Evolutionary conservation across 352 stramenopile genomes (phyloP), one percentile per base, ranked within the genome.

Genomic region (Sclerospora graminicola): DNA sequence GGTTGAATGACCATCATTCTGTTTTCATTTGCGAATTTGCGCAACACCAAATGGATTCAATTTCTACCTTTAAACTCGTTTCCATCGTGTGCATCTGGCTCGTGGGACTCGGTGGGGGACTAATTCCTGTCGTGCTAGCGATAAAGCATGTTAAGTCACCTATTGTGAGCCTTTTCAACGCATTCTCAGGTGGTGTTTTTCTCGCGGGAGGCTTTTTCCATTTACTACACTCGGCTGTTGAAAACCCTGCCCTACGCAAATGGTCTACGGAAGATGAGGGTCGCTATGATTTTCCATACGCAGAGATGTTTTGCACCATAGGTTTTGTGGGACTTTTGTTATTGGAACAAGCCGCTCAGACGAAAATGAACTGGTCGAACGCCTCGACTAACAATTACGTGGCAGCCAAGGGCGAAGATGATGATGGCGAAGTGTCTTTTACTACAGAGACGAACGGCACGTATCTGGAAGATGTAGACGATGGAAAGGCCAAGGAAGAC

Each of bases 11-110:
- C n/a, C n/a, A n/a, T n/a, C n/a, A n/a, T n/a, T n/a, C n/a, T n/a
- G n/a, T n/a, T n/a, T n/a, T n/a, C n/a, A n/a, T n/a, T n/a, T n/a
- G n/a, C n/a, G n/a, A n/a, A n/a, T n/a, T n/a, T n/a, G n/a, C n/a
- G n/a, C n/a, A n/a, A n/a, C n/a, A n/a, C n/a, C 21, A 13, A 3
- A 83, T 85, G 69, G 51, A 85, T 30, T 47, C 64, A 26, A 60
- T 86, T 34, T 73, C 69, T 0, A 49, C 82, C 24, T 89, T 89
- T 51, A 89, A 89, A 60, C 64, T 89, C 56, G 74, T 89, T 36
- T 84, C 77, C 16, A 60, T 89, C 41, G 54, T 60, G 30, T 68
- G 55, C 45, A 86, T 89, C 47, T 89, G 77, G 77, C 37, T 85
- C 35, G 68, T 89, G 23, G 73, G 69, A 0, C 60, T 89, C 30